Percentiles rank a stretch among this genome's conserved stretches.
Conservation (phyloP, 139 green algal genomes). For the Tetradesmus obliquus region DNA sequence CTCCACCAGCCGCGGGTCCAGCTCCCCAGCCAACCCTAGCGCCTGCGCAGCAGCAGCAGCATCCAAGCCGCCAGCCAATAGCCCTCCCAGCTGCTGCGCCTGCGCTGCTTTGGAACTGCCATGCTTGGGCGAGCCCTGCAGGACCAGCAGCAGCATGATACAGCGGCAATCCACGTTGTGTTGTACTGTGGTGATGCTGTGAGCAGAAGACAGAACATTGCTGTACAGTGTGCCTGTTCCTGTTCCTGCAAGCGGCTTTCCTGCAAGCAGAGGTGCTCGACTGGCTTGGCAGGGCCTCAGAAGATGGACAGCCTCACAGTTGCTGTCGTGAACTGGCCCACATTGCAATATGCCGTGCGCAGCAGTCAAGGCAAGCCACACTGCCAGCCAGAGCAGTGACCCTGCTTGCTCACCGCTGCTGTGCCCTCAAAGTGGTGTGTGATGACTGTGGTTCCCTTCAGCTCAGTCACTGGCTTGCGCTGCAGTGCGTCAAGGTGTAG, state of each 20-base stretch:
- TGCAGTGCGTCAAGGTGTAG: neutral
- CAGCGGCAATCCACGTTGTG: no score
- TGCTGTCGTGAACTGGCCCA: neutral
- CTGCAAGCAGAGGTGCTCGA: neutral
- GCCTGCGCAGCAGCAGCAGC: neutral
- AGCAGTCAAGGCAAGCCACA: neutral
- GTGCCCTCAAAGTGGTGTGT: constrained; percentile 66
- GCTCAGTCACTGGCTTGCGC: constrained; percentile 60
- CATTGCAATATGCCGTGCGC: neutral
- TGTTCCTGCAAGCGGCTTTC: no score
- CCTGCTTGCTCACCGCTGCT: neutral
- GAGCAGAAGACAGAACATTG: no score
- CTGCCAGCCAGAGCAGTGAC: neutral
- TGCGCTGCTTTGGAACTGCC: neutral
- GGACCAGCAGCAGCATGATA: no score
- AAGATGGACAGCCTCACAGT: neutral
- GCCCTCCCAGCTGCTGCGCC: neutral
- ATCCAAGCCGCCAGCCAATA: neutral
- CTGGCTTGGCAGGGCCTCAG: neutral
- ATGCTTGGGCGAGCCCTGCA: constrained; percentile 13
- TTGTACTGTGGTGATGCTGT: no score
- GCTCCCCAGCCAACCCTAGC: neutral
- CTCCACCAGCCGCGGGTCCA: constrained; percentile 19
- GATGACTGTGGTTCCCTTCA: constrained; percentile 70
- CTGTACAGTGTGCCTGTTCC: no score